Evolutionary conservation across 139 green algal genomes (phyloP).

Genomic region (Yamagishiella unicocca): DNA sequence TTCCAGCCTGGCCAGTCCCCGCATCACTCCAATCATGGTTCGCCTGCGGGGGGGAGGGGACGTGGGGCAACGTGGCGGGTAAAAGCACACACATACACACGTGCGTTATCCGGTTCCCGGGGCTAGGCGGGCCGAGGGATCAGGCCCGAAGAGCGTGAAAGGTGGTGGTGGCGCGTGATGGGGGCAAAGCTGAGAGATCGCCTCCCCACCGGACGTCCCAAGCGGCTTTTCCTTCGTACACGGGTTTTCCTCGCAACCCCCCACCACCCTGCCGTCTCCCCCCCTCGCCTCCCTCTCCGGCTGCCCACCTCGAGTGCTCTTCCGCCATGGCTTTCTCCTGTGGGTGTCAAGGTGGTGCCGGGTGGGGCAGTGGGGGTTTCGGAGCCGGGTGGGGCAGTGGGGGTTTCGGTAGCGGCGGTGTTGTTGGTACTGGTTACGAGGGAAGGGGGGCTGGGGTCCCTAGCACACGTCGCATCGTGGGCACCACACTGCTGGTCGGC

Average conservation of each 20-base stretch:
- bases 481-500: too few species aligned
- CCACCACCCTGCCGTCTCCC: too few species aligned
- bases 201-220: not conserved
- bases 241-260: too few species aligned
- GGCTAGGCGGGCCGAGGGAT: not conserved
- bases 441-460: not conserved
- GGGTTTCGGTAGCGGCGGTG: not conserved
- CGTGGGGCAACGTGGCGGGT: not conserved
- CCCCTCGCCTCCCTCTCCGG: too few species aligned
- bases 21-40: not conserved
- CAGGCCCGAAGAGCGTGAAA: not conserved
- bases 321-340: constrained; percentile 27
- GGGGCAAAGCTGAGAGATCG: not conserved
- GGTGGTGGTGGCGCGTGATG: not conserved
- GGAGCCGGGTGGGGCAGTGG: not conserved
- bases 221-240: too few species aligned
- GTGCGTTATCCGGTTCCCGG: too few species aligned
- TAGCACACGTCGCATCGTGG: not conserved
- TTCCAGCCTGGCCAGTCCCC: constrained; percentile 21
- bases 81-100: too few species aligned
- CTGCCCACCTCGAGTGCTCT: not conserved
- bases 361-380: not conserved
- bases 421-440: not conserved
- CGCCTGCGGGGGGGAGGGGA: not conserved
- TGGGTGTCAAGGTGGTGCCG: not conserved